Evolutionary conservation across 225 moss, liverwort and hornwort species (phyloP).

Genomic region (Sphagnum contortum): DNA sequence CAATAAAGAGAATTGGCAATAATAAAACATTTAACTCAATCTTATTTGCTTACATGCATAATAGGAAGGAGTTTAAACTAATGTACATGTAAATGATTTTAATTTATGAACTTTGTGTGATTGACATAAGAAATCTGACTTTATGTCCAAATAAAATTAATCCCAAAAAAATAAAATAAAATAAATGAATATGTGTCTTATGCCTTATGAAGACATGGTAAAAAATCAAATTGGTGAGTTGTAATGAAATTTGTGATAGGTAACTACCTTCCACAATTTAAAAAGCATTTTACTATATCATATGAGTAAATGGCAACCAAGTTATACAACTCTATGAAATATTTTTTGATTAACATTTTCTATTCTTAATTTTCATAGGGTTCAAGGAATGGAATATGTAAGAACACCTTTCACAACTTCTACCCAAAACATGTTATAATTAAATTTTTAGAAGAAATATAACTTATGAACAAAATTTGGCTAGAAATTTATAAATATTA

Average conservation of each 20-base stretch:
- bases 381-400: neutral
- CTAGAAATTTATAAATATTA: too few species aligned
- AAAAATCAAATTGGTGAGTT: slow-evolving; percentile 3
- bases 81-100: neutral
- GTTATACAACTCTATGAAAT: neutral
- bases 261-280: neutral
- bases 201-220: neutral
- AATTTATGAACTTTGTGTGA: slow-evolving; percentile 2
- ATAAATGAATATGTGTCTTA: neutral
- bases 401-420: too few species aligned
- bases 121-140: slow-evolving; percentile 1
- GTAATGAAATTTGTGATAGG: too few species aligned
- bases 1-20: too few species aligned
- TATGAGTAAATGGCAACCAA: slow-evolving; percentile 1
- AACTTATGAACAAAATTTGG: too few species aligned
- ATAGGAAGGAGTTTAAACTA: neutral
- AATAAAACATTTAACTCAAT: neutral
- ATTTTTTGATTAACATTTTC: slow-evolving; percentile 5
- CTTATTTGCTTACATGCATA: slow-evolving; percentile 1
- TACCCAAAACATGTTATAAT: too few species aligned
- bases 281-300: neutral
- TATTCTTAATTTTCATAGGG: neutral
- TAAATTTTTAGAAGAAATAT: too few species aligned
- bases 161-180: neutral
- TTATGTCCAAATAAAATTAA: neutral